These are phyloP conservation scores for Pythium monospermum DNA, from an alignment of 352 stramenopile species.

Conservation along the genomic window DNA sequence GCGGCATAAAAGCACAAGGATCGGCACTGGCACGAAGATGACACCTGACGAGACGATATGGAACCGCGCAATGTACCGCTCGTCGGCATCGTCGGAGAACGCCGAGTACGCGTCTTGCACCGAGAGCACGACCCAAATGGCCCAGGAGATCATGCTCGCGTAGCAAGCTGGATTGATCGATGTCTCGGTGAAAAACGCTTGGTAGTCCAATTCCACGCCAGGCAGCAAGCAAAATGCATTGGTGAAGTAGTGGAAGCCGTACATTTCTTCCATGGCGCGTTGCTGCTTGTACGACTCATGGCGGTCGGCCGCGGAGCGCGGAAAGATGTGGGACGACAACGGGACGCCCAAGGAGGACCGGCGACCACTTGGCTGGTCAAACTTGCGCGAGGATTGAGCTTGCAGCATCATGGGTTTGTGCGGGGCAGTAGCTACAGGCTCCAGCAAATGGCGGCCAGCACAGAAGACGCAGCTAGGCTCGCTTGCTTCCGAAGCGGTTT, in stretches of 20 bases:
- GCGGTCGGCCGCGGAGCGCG: constrained; percentile 52
- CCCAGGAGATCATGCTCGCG: constrained; percentile 51
- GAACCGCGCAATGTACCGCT: constrained; percentile 23
- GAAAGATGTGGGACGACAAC: constrained; percentile 69
- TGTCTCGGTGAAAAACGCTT: constrained; percentile 73
- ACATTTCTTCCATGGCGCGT: constrained; percentile 67
- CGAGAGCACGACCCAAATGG: constrained; percentile 47
- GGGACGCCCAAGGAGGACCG: constrained; percentile 61
- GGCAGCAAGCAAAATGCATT: constrained; percentile 60
- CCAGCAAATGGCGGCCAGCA: no score
- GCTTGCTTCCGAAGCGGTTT: no score
- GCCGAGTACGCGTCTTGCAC: constrained; percentile 33
- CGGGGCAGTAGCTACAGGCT: no score
- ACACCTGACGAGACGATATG: constrained; percentile 44
- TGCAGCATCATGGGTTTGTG: no score
- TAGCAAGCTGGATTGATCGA: constrained; percentile 59
- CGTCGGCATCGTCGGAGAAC: constrained; percentile 34
- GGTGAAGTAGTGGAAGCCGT: constrained; percentile 79
- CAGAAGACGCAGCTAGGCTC: no score
- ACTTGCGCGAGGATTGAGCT: constrained; percentile 1
- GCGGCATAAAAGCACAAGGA: constrained; percentile 49
- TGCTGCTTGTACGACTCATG: constrained; percentile 67
- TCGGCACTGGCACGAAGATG: constrained; percentile 54
- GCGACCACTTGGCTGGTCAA: constrained; percentile 19
- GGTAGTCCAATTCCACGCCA: constrained; percentile 68